Conservation (phyloP, 2,329 filamentous ascomycete genomes). For the Cordyceps tenuipes region DNA sequence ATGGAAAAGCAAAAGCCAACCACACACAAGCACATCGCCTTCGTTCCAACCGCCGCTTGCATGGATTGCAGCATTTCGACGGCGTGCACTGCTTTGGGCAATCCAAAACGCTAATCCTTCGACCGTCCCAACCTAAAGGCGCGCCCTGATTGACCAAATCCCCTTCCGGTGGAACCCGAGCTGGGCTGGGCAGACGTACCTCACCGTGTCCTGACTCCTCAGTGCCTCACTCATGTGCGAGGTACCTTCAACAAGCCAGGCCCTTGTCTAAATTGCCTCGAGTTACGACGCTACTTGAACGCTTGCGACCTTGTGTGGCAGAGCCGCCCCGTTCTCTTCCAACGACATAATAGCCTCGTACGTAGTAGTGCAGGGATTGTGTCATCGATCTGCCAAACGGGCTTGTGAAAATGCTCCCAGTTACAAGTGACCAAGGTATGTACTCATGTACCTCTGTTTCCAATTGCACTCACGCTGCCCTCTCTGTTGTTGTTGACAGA, state of each 20-base stretch:
- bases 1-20: background rate
- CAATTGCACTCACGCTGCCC: background rate
- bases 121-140: background rate
- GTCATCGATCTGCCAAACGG: conserved; percentile 11
- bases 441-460: conserved; percentile 11
- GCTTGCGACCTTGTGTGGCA: conserved; percentile 11
- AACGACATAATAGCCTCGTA: conserved; percentile 12
- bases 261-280: conserved; percentile 1
- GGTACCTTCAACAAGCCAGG: background rate
- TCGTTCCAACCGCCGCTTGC: background rate
- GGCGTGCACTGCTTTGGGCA: background rate
- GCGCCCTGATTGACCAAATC: conserved; percentile 11
- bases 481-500: conserved; percentile 10
- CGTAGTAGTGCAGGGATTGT: conserved; percentile 12
- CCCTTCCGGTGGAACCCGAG: conserved; percentile 10
- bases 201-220: too few species aligned
- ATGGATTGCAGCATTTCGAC: conserved; percentile 1
- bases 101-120: conserved; percentile 1
- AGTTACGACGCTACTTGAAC: background rate
- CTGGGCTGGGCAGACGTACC: conserved; percentile 9
- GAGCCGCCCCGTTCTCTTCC: conserved; percentile 7
- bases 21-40: background rate
- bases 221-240: background rate
- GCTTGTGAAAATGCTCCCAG: conserved; percentile 12
- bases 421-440: conserved; percentile 11